Evolutionary conservation across 2,329 filamentous ascomycete genomes (phyloP), one percentile per base, ranked within the genome.

Genomic region (Trichocomaceae sp.): DNA sequence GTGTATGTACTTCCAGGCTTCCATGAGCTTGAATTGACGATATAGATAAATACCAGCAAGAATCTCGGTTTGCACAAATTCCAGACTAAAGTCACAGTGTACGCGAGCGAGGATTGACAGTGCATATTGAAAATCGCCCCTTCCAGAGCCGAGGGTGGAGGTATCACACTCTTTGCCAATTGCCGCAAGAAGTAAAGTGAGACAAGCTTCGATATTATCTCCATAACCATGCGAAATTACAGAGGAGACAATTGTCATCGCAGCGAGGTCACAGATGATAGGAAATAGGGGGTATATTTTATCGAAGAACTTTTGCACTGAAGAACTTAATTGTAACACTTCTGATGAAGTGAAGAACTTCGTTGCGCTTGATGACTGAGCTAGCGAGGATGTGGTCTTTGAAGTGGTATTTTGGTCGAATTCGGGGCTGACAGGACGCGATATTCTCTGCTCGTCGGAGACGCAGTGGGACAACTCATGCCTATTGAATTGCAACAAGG

Each of bases 241-340:
- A 1, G 17, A 9, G n/a, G 47, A 48, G 13, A 31, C 47, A 35
- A 9, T 22, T 17, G n/a, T 22, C 47, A 48, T 35, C n/a, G 47
- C 47, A 13, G 37, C 47, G 47, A 48, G 10, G 22, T 48, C 47
- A 37, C 47, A 48, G 35, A 48, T 48, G 5, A 48, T 37, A 17
- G 47, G 47, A 22, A 22, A 48, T 37, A 48, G n/a, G n/a, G 47
- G 47, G 4, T 31, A 48, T 17, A 35, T 48, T 48, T 48, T 31
- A 48, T 35, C 29, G 17, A 48, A 48, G 19, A 48, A 48, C 9
- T 15, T n/a, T 48, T 48, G 47, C 12, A 48, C 47, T 37, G 37
- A 31, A 1, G 47, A 37, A 12, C 17, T 48, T 13, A 48, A 17
- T 17, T 48, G n/a, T 19, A 31, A 48, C 37, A 48, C 8, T 9